Conservation (phyloP, 495 filamentous ascomycete genomes). For the Bacidia rubella region DNA sequence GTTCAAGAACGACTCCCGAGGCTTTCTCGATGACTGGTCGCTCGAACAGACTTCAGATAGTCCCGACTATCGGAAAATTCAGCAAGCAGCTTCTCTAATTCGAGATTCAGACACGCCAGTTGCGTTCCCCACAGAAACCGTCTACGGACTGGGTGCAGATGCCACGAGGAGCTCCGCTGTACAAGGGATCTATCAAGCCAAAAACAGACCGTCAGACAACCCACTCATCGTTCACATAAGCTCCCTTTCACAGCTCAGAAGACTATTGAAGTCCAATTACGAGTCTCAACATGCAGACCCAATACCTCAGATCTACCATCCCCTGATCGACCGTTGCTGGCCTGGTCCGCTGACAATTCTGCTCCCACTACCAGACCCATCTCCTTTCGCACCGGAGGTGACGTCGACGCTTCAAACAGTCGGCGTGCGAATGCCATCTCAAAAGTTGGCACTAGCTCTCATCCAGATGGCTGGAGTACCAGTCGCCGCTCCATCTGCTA, state of each 20-base stretch:
- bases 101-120: conserved; percentile 57
- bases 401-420: conserved; percentile 75
- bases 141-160: conserved; percentile 92
- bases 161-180: conserved; percentile 76
- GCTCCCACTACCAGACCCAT: conserved; percentile 57
- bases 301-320: conserved; percentile 71
- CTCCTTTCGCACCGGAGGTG: conserved; percentile 68
- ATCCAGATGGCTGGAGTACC: conserved; percentile 65
- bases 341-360: conserved; percentile 90
- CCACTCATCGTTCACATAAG: conserved; percentile 87
- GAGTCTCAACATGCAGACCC: conserved; percentile 18
- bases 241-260: conserved; percentile 64
- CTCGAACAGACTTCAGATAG: conserved; percentile 7
- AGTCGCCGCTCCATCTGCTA: conserved; percentile 88
- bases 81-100: conserved; percentile 26
- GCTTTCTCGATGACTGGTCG: conserved; percentile 17
- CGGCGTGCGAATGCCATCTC: conserved; percentile 78
- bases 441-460: conserved; percentile 68
- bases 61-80: conserved; percentile 11
- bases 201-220: conserved; percentile 84
- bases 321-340: conserved; percentile 79
- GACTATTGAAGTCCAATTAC: conserved; percentile 35
- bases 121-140: conserved; percentile 95
- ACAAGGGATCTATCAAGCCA: conserved; percentile 80
- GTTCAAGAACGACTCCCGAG: conserved; percentile 10